These are phyloP conservation scores for Cladophialophora exuberans DNA, from an alignment of 2,329 filamentous ascomycete species.

Conservation along the genomic window DNA sequence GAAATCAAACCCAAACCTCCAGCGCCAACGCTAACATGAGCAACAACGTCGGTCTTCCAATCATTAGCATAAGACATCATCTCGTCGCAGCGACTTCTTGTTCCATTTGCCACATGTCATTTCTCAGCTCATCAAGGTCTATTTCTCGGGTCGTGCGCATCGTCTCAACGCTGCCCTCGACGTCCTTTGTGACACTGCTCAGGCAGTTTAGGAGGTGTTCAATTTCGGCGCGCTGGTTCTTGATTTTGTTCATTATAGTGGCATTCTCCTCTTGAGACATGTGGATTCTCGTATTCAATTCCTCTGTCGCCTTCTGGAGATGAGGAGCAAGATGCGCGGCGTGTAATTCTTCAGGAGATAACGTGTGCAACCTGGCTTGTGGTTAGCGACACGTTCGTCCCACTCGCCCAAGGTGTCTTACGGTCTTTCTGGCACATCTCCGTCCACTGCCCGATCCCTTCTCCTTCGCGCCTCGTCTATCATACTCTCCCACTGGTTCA, in stretches of 20 bases:
- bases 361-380: conserved; percentile 57
- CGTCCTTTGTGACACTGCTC: conserved; percentile 59
- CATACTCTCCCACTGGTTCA: conserved; percentile 65
- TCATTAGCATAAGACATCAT: conserved; percentile 4
- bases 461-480: conserved; percentile 61
- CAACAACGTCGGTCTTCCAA: conserved; percentile 7
- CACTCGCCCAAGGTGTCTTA: conserved; percentile 18
- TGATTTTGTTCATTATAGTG: conserved; percentile 55
- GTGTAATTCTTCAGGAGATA: conserved; percentile 60
- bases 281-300: conserved; percentile 55
- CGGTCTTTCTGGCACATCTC: conserved; percentile 26
- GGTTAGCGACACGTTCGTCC: too few species aligned
- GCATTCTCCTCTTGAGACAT: conserved; percentile 57
- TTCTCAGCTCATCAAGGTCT: conserved; percentile 40
- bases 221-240: conserved; percentile 61
- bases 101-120: conserved; percentile 49
- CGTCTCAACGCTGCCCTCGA: conserved; percentile 55
- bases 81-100: conserved; percentile 42
- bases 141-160: conserved; percentile 40
- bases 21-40: conserved; percentile 25
- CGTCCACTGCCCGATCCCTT: conserved; percentile 45
- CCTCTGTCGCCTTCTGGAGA: conserved; percentile 53
- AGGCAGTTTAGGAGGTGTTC: conserved; percentile 57
- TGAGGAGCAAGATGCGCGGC: conserved; percentile 63
- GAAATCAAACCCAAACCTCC: conserved; percentile 1